Evolutionary conservation across 1,284 basidiomycete species (phyloP).

Genomic region (Abortiporus biennis): DNA sequence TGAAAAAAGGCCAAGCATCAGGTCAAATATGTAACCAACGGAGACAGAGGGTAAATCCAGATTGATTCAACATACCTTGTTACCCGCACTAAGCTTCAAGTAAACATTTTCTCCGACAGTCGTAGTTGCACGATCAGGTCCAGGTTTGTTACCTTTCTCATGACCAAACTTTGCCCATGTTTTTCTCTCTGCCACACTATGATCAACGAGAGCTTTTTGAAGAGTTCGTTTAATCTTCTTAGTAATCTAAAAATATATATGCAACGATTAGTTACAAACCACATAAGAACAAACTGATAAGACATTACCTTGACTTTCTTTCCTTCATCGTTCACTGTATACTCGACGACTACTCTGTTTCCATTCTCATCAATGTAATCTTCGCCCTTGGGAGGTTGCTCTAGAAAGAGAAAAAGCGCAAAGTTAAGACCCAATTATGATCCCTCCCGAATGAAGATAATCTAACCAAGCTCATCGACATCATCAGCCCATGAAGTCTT

Average conservation of each 20-base stretch:
- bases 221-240: slow-evolving; percentile 84
- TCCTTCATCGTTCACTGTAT: slow-evolving; percentile 84
- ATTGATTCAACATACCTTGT: slow-evolving; percentile 56
- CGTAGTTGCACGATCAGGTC: slow-evolving; percentile 92
- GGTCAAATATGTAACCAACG: background rate
- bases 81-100: slow-evolving; percentile 82
- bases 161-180: slow-evolving; percentile 93
- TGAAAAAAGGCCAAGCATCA: background rate
- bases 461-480: slow-evolving; percentile 63
- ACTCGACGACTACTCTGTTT: slow-evolving; percentile 82
- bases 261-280: slow-evolving; percentile 1
- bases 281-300: background rate
- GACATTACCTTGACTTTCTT: slow-evolving; percentile 85
- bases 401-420: slow-evolving; percentile 19
- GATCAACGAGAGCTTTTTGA: slow-evolving; percentile 91
- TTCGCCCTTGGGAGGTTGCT: slow-evolving; percentile 34
- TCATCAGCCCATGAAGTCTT: slow-evolving; percentile 85
- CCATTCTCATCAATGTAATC: slow-evolving; percentile 87
- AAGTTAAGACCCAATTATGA: background rate
- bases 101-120: slow-evolving; percentile 91
- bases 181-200: slow-evolving; percentile 90
- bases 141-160: slow-evolving; percentile 84
- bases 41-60: background rate
- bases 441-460: background rate
- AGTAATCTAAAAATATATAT: slow-evolving; percentile 60